Evolutionary conservation across 345 rosid species (phyloP).

Genomic region (Bretschneidera sinensis): DNA sequence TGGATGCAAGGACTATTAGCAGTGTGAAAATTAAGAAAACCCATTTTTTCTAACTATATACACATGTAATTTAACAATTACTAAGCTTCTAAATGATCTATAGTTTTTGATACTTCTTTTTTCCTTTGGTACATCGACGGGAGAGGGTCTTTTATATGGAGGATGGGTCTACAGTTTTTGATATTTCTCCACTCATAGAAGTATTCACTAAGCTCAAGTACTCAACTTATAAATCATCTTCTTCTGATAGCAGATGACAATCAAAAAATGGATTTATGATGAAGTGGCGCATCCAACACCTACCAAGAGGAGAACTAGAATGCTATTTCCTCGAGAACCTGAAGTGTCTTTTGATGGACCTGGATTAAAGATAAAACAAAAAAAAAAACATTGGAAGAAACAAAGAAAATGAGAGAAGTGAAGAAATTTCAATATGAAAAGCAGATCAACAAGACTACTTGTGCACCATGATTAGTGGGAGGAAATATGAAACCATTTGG

Average conservation of each 20-base stretch:
- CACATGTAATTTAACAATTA: conserved; percentile 1
- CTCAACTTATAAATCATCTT: too few relatives aligned
- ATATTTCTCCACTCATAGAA: conserved; percentile 2
- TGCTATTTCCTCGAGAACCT: conserved; percentile 83
- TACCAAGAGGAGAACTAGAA: conserved; percentile 31
- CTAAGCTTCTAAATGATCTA: neutral
- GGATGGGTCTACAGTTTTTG: too few relatives aligned
- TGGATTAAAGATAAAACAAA: conserved; percentile 29
- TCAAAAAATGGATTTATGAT: conserved; percentile 1
- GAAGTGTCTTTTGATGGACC: conserved; percentile 89
- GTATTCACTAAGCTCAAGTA: too few relatives aligned
- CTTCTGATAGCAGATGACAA: neutral
- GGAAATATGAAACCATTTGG: too few relatives aligned
- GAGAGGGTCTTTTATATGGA: too few relatives aligned
- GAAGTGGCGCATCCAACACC: conserved; percentile 8
- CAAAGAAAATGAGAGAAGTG: too few relatives aligned
- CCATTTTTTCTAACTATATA: conserved; percentile 13
- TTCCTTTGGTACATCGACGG: too few relatives aligned
- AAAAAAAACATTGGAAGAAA: too few relatives aligned
- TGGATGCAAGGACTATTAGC: neutral
- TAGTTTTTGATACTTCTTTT: too few relatives aligned
- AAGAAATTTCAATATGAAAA: too few relatives aligned
- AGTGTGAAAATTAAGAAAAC: neutral
- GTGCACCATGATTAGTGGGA: too few relatives aligned
- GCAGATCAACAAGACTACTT: too few relatives aligned